Conservation (phyloP, 257 asterid species). For the Ilex aquifolium region DNA sequence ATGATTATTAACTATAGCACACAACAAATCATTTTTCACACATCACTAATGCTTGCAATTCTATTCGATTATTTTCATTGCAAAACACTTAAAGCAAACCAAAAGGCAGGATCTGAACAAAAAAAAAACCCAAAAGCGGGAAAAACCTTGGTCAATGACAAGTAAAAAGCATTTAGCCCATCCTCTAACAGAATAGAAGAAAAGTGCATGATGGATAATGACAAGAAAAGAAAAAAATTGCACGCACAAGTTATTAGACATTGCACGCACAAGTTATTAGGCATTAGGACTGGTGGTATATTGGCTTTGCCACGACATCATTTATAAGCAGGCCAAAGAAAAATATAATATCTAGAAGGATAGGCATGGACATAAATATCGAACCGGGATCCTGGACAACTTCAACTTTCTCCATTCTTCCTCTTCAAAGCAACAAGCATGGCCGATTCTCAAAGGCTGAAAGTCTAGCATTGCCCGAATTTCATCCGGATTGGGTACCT, state of each 20-base stretch:
- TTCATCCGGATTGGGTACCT: constrained; percentile 85
- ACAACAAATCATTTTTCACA: neutral
- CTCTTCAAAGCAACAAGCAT: constrained; percentile 87
- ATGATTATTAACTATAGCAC: neutral
- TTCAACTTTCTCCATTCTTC: constrained; percentile 58
- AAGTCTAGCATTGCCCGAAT: constrained; percentile 77
- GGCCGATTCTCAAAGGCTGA: constrained; percentile 83
- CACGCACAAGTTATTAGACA: neutral
- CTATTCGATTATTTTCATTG: neutral
- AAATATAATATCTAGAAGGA: constrained; percentile 8
- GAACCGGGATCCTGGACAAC: constrained; percentile 63
- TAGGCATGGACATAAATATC: constrained; percentile 16
- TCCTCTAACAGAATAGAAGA: neutral
- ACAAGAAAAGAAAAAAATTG: neutral
- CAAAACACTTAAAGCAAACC: too few relatives aligned
- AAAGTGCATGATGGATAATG: neutral
- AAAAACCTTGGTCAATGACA: neutral
- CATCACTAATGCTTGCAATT: neutral
- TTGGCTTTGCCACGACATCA: neutral
- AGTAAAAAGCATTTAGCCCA: too few relatives aligned
- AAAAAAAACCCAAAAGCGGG: neutral
- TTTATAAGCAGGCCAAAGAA: neutral
- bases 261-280: neutral
- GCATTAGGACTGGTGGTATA: too few relatives aligned
- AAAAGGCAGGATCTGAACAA: neutral